phyloP scores from a whole-genome alignment of 208 protist species.

The Trypanosomatidae sp. region DNA sequence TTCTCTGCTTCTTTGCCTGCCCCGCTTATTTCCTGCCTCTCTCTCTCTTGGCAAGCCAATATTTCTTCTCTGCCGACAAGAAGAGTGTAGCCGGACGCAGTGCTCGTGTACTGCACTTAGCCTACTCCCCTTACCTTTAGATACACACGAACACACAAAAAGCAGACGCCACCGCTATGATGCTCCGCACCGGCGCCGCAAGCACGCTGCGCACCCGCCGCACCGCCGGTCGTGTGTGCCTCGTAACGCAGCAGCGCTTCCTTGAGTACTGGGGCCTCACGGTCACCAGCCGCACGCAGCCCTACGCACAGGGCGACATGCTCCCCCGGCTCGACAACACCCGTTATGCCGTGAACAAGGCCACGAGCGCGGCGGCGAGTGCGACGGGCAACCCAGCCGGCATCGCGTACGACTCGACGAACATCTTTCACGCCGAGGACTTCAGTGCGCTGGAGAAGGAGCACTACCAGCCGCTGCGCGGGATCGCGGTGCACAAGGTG shows the following conservation, averaged over 20 bases:
- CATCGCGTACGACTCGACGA: slow-evolving; percentile 79
- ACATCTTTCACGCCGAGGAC: slow-evolving; percentile 69
- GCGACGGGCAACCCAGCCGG: slow-evolving; percentile 71
- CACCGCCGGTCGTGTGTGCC: slow-evolving; percentile 5
- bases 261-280: slow-evolving; percentile 83
- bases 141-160: too few relatives aligned
- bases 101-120: neutral
- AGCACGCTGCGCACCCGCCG: slow-evolving; percentile 18
- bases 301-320: slow-evolving; percentile 85
- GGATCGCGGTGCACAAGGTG: slow-evolving; percentile 56
- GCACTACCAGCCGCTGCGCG: slow-evolving; percentile 75
- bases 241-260: slow-evolving; percentile 52
- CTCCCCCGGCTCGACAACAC: slow-evolving; percentile 78
- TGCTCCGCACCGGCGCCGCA: slow-evolving; percentile 19
- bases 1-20: too few relatives aligned
- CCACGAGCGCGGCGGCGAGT: slow-evolving; percentile 49
- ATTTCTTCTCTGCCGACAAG: too few relatives aligned
- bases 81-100: too few relatives aligned
- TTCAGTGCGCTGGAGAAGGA: slow-evolving; percentile 70
- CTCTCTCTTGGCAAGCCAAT: too few relatives aligned
- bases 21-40: too few relatives aligned
- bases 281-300: slow-evolving; percentile 80
- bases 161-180: slow-evolving; percentile 7
- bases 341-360: slow-evolving; percentile 49
- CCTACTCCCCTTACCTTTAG: too few relatives aligned